These are phyloP conservation scores for Sanghuangporus baumii DNA, from an alignment of 1,284 basidiomycete genomes.

Conservation along the genomic window DNA sequence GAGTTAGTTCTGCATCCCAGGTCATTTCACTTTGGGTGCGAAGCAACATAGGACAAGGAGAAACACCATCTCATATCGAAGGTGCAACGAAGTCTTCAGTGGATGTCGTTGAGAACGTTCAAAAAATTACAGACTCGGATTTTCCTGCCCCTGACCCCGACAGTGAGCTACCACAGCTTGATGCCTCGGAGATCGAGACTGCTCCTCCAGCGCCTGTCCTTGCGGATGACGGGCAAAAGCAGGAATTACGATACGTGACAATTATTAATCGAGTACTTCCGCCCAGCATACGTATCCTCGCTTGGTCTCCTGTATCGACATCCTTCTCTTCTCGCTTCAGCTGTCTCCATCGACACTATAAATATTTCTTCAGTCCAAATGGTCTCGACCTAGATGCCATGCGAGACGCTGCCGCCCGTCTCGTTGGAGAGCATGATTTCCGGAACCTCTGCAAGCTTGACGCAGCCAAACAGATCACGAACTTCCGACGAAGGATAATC, in stretches of 20 bases:
- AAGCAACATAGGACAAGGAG: slow-evolving; percentile 41
- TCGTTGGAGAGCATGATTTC: slow-evolving; percentile 94
- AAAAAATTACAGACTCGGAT: slow-evolving; percentile 4
- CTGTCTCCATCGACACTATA: slow-evolving; percentile 90
- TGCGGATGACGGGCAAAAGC: slow-evolving; percentile 18
- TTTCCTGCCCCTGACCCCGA: not conserved
- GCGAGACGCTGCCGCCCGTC: slow-evolving; percentile 64
- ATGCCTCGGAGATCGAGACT: slow-evolving; percentile 22
- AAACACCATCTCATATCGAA: slow-evolving; percentile 1
- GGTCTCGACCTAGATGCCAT: slow-evolving; percentile 72
- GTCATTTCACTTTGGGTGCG: slow-evolving; percentile 90
- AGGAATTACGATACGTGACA: slow-evolving; percentile 75
- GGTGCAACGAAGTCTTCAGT: not conserved
- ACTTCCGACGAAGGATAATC: slow-evolving; percentile 64
- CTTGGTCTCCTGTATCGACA: slow-evolving; percentile 87
- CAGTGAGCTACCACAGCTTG: slow-evolving; percentile 13
- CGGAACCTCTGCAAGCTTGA: slow-evolving; percentile 96
- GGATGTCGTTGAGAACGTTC: not conserved
- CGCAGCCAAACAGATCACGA: slow-evolving; percentile 86
- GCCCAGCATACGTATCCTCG: slow-evolving; percentile 83
- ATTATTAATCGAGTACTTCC: slow-evolving; percentile 91
- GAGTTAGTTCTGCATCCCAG: slow-evolving; percentile 93
- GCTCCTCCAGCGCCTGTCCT: slow-evolving; percentile 19
- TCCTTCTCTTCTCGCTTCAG: slow-evolving; percentile 87
- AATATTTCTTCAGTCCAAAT: slow-evolving; percentile 84